A percentile compares a stretch with the other conserved stretches of the same genome.
phyloP scores from a whole-genome alignment of 2,329 filamentous ascomycete species.

The Colletotrichum sidae region DNA sequence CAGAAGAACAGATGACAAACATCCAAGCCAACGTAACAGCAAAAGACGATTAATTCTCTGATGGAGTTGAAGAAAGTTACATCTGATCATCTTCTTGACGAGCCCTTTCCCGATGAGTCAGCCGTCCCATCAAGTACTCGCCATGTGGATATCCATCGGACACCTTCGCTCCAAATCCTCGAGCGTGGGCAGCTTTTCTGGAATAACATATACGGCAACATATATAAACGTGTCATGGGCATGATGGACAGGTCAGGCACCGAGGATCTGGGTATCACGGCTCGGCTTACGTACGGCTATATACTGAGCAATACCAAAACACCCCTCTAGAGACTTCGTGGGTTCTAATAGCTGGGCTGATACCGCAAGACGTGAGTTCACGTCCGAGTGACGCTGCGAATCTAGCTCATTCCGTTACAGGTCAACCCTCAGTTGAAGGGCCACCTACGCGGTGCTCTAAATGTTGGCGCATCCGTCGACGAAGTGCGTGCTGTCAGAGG shows the following conservation, averaged over 20 bases:
- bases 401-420: constrained; percentile 42
- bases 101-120: constrained; percentile 40
- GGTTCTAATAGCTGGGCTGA: constrained; percentile 61
- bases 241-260: constrained; percentile 62
- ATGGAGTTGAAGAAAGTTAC: constrained; percentile 57
- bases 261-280: constrained; percentile 60
- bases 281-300: constrained; percentile 61
- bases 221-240: constrained; percentile 58
- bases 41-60: constrained; percentile 59
- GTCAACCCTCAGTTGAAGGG: constrained; percentile 66
- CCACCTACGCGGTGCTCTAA: constrained; percentile 62
- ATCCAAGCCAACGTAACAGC: background rate
- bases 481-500: constrained; percentile 61
- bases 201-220: constrained; percentile 60
- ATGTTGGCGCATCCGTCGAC: constrained; percentile 60
- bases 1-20: background rate
- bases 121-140: constrained; percentile 53
- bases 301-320: constrained; percentile 60
- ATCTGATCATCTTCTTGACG: constrained; percentile 53
- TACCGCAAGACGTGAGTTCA: constrained; percentile 61
- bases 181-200: constrained; percentile 60
- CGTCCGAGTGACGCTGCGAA: constrained; percentile 3
- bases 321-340: constrained; percentile 60
- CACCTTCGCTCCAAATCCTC: constrained; percentile 50
- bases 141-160: constrained; percentile 51